phyloP scores from a whole-genome alignment of 108 stramenopile genomes.

The Aurantiochytrium sp. region DNA sequence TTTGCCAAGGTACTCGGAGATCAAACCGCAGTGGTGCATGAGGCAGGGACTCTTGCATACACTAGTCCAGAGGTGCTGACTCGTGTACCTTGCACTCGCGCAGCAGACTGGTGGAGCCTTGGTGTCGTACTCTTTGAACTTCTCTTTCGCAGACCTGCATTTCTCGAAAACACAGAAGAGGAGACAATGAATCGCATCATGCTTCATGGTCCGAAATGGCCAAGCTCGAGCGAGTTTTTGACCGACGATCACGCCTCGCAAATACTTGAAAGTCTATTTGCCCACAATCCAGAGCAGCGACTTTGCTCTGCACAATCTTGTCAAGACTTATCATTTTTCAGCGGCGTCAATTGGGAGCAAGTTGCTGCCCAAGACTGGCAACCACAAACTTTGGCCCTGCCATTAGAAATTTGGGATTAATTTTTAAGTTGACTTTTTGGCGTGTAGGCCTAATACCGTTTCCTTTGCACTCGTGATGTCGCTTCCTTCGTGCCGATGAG shows the following conservation, averaged over 20 bases:
- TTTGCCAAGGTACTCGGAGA: not conserved
- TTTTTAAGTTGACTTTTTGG: too few species aligned
- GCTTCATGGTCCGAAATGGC: not conserved
- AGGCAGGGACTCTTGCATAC: not conserved
- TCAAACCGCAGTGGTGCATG: not conserved
- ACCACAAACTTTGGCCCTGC: not conserved
- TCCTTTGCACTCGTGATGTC: too few species aligned
- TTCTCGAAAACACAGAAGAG: not conserved
- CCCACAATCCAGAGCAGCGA: not conserved
- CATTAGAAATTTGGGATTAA: too few species aligned
- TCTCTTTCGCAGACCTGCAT: not conserved
- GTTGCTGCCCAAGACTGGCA: not conserved
- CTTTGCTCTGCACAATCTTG: not conserved
- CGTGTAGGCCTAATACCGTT: too few species aligned
- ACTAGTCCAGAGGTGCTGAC: not conserved
- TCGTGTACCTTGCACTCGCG: not conserved
- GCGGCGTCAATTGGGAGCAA: not conserved
- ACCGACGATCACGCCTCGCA: not conserved
- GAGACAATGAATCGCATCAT: not conserved
- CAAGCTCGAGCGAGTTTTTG: not conserved
- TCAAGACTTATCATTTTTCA: not conserved
- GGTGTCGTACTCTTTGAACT: not conserved
- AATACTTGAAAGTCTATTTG: not conserved
- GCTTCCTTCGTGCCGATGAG: too few species aligned
- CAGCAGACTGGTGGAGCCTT: not conserved